A percentile compares a stretch with the other conserved stretches of the same genome.
phyloP scores from a whole-genome alignment of 306 rosid species.

The Canavalia gladiata region DNA sequence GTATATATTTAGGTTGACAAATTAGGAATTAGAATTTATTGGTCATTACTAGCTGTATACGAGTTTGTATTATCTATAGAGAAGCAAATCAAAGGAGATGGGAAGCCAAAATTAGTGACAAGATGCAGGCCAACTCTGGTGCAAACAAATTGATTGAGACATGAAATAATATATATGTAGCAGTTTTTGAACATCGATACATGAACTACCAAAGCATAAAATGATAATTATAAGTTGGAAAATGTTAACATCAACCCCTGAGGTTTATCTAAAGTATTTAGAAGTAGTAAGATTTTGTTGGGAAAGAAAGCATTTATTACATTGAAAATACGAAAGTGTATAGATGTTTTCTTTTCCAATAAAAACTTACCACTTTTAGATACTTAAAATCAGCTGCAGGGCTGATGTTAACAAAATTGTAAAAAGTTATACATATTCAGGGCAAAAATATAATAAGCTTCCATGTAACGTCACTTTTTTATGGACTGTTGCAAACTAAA shows the following conservation, averaged over 20 bases:
- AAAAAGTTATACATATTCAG: background rate
- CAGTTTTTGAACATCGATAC: slow-evolving; percentile 28
- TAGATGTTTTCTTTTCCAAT: no score
- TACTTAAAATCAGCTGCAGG: no score
- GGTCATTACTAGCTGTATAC: no score
- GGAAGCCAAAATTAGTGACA: no score
- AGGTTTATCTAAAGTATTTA: background rate
- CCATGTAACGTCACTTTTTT: slow-evolving; percentile 10
- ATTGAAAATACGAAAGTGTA: no score
- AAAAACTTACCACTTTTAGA: no score
- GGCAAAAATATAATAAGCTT: slow-evolving; percentile 20
- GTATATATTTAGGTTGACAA: no score
- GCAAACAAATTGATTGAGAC: slow-evolving; percentile 36
- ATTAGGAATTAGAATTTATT: no score
- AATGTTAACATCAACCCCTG: background rate
- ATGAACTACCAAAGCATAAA: slow-evolving; percentile 18
- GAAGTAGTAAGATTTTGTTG: no score
- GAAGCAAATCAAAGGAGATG: no score
- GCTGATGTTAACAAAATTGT: background rate
- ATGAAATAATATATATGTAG: slow-evolving; percentile 8
- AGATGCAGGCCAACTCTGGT: slow-evolving; percentile 8
- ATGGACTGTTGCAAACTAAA: slow-evolving; percentile 27
- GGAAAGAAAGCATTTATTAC: no score
- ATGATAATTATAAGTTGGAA: background rate
- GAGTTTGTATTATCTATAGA: no score